Percentiles rank a stretch among this genome's conserved stretches.
These are phyloP conservation scores for Thermomyces lanuginosus DNA, from an alignment of 2,329 filamentous ascomycete species.

Conservation along the genomic window DNA sequence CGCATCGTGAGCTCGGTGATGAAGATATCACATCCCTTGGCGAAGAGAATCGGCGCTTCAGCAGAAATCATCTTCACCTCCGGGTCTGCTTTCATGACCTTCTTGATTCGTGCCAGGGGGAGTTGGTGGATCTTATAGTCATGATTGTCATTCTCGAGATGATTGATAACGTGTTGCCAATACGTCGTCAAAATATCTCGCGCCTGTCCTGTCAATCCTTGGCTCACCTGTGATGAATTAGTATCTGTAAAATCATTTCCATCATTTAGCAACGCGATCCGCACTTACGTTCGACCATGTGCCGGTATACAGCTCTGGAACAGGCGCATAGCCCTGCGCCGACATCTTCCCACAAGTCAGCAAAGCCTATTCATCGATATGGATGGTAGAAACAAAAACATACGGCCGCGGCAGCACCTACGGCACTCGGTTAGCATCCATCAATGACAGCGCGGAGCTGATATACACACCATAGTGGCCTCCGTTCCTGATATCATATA, in stretches of 20 bases:
- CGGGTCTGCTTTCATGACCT: constrained; percentile 98
- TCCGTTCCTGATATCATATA: constrained; percentile 58
- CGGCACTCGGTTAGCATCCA: constrained; percentile 1
- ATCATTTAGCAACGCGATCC: background rate
- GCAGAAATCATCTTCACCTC: constrained; percentile 99
- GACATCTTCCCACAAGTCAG: constrained; percentile 47
- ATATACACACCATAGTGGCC: constrained; percentile 57
- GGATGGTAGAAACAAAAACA: constrained; percentile 15
- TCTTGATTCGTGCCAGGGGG: constrained; percentile 95
- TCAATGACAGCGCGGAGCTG: constrained; percentile 1
- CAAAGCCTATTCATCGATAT: constrained; percentile 3
- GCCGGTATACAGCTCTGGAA: constrained; percentile 76
- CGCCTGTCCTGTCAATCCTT: constrained; percentile 81
- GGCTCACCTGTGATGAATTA: constrained; percentile 55
- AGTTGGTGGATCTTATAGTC: constrained; percentile 98
- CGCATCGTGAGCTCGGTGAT: constrained; percentile 98
- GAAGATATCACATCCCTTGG: constrained; percentile 97
- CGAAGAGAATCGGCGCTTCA: constrained; percentile 92
- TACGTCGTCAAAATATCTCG: constrained; percentile 97
- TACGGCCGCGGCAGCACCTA: constrained; percentile 55
- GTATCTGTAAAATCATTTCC: background rate
- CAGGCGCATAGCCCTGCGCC: constrained; percentile 72
- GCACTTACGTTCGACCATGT: constrained; percentile 77
- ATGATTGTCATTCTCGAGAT: constrained; percentile 85
- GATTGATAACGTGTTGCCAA: constrained; percentile 96